Evolutionary conservation across 441 rosid species (phyloP).

Genomic region (Rhodomyrtus psidioides): DNA sequence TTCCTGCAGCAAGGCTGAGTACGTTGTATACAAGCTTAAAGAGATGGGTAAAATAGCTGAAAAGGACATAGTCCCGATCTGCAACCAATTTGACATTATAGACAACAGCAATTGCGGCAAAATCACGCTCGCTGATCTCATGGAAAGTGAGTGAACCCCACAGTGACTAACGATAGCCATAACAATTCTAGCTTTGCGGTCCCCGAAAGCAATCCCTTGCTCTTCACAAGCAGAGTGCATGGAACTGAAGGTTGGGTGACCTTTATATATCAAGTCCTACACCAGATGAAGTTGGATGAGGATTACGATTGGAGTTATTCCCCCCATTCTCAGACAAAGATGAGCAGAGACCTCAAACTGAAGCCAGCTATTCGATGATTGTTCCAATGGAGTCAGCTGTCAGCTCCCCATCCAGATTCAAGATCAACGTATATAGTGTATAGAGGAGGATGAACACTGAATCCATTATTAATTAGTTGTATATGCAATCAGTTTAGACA

Average conservation of each 20-base stretch:
- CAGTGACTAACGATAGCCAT: neutral
- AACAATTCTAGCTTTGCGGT: neutral
- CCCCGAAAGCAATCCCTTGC: neutral
- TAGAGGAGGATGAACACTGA: neutral
- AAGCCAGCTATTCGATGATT: neutral
- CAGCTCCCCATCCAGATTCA: neutral
- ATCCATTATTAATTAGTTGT: neutral
- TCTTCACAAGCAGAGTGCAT: neutral
- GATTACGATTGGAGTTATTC: neutral
- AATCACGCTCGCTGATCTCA: conserved; percentile 41
- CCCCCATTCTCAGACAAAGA: neutral
- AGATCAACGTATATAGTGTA: neutral
- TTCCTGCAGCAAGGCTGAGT: conserved; percentile 56
- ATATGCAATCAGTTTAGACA: neutral
- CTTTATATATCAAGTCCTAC: neutral
- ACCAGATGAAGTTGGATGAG: neutral
- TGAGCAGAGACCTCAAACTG: neutral
- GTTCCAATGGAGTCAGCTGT: neutral
- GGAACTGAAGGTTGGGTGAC: neutral
- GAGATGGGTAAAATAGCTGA: conserved; percentile 58
- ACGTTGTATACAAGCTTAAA: conserved; percentile 56
- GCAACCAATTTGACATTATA: conserved; percentile 42
- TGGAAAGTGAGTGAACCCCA: conserved; percentile 21
- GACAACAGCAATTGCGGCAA: conserved; percentile 34
- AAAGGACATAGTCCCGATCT: conserved; percentile 46